phyloP scores from a whole-genome alignment of 345 rosid species.

The Bruguiera parviflora region DNA sequence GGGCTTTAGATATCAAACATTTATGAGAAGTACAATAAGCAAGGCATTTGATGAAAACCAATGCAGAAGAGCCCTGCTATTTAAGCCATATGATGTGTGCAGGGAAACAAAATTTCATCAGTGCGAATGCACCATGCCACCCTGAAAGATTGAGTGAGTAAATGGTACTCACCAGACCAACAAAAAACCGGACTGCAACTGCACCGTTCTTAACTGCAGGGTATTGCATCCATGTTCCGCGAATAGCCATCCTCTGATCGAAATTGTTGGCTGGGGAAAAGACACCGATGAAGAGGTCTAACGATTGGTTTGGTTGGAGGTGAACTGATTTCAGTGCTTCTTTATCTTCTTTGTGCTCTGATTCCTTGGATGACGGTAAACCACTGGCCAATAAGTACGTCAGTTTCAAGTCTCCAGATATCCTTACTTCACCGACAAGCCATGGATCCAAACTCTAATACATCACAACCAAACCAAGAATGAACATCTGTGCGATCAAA shows the following conservation, averaged over 20 bases:
- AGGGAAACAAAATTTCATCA: background rate
- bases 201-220: conserved; percentile 59
- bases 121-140: background rate
- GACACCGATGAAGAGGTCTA: conserved; percentile 82
- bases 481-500: background rate
- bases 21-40: no score
- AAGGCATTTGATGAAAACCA: no score
- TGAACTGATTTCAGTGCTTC: conserved; percentile 63
- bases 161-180: conserved; percentile 66
- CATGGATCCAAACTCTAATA: conserved; percentile 79
- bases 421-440: conserved; percentile 75
- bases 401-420: conserved; percentile 63
- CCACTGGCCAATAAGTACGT: conserved; percentile 75
- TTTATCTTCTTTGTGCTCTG: conserved; percentile 59
- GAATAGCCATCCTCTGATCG: conserved; percentile 84
- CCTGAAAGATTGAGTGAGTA: background rate
- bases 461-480: background rate
- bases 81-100: background rate
- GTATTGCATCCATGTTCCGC: conserved; percentile 97
- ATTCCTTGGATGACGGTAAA: conserved; percentile 79
- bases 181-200: conserved; percentile 89
- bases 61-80: background rate
- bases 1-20: no score
- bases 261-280: conserved; percentile 91
- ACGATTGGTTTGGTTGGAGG: conserved; percentile 41